phyloP scores from a whole-genome alignment of 192 early-diverging fungal species.

The Mortierella hygrophila region DNA sequence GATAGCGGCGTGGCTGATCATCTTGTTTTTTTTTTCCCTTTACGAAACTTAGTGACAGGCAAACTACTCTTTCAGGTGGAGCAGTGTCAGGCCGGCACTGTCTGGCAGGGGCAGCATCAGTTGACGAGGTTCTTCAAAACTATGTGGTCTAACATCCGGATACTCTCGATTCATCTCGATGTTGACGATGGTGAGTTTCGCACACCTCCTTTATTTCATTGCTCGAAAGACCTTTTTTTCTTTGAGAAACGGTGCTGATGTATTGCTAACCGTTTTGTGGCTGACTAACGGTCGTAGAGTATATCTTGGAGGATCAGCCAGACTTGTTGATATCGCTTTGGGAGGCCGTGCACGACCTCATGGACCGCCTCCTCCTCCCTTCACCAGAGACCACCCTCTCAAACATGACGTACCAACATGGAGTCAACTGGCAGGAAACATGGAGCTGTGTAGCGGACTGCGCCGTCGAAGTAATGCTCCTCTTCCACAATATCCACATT shows the following conservation, averaged over 20 bases:
- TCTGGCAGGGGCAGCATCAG: not conserved
- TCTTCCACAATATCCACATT: not conserved
- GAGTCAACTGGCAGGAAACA: not conserved
- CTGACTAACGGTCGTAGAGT: not conserved
- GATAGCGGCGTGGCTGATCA: no score
- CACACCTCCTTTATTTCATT: not conserved
- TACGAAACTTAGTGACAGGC: not conserved
- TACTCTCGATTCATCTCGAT: not conserved
- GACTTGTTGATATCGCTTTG: not conserved
- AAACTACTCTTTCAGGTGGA: not conserved
- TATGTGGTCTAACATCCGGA: not conserved
- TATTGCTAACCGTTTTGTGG: not conserved
- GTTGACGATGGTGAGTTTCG: not conserved
- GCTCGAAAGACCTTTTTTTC: not conserved
- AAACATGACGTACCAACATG: not conserved
- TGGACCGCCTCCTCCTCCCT: not conserved
- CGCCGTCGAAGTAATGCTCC: not conserved
- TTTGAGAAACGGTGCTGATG: not conserved
- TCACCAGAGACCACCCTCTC: not conserved
- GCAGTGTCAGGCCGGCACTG: not conserved
- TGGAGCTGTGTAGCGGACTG: not conserved
- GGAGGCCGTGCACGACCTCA: not conserved
- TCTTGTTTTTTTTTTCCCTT: no score
- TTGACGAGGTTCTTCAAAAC: not conserved
- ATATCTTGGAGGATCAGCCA: not conserved